phyloP scores from a whole-genome alignment of 192 early-diverging fungal genomes.

The Backusella liffmaniae region DNA sequence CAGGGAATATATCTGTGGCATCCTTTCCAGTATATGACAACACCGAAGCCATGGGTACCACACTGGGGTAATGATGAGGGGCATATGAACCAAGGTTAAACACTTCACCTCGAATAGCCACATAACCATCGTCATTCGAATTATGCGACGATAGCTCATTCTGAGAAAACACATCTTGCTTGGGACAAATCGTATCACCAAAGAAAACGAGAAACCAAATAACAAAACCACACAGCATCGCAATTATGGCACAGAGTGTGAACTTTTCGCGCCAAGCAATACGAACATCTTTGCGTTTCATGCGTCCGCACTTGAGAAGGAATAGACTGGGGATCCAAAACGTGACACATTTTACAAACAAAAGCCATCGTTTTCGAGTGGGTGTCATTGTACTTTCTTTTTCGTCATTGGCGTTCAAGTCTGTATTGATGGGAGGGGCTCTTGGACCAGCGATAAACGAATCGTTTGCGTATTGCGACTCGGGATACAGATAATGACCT shows the following conservation, averaged over 20 bases:
- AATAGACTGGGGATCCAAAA: slow-evolving; percentile 78
- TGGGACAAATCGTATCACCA: slow-evolving; percentile 71
- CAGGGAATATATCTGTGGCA: slow-evolving; percentile 64
- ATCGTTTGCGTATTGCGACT: slow-evolving; percentile 19
- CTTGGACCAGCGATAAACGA: neutral
- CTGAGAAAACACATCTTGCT: slow-evolving; percentile 67
- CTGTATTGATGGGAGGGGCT: neutral
- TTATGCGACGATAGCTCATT: slow-evolving; percentile 46
- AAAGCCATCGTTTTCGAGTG: slow-evolving; percentile 79
- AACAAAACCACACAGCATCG: slow-evolving; percentile 70
- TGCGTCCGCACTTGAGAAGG: slow-evolving; percentile 70
- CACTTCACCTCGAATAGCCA: slow-evolving; percentile 75
- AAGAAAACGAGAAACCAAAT: slow-evolving; percentile 83
- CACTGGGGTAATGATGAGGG: slow-evolving; percentile 44
- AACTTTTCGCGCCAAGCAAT: slow-evolving; percentile 98
- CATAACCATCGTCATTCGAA: slow-evolving; percentile 51
- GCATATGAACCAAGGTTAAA: slow-evolving; percentile 72
- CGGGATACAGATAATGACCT: slow-evolving; percentile 2
- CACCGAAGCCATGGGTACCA: slow-evolving; percentile 55
- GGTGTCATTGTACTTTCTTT: slow-evolving; percentile 50
- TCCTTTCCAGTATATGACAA: slow-evolving; percentile 62
- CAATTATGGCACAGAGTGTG: slow-evolving; percentile 83
- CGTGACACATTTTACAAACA: slow-evolving; percentile 70
- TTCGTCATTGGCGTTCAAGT: slow-evolving; percentile 34
- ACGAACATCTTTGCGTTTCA: slow-evolving; percentile 75